A percentile compares a stretch with the other conserved stretches of the same genome.
phyloP scores from a whole-genome alignment of 139 green algal species.

The Astrephomene gubernaculifera region DNA sequence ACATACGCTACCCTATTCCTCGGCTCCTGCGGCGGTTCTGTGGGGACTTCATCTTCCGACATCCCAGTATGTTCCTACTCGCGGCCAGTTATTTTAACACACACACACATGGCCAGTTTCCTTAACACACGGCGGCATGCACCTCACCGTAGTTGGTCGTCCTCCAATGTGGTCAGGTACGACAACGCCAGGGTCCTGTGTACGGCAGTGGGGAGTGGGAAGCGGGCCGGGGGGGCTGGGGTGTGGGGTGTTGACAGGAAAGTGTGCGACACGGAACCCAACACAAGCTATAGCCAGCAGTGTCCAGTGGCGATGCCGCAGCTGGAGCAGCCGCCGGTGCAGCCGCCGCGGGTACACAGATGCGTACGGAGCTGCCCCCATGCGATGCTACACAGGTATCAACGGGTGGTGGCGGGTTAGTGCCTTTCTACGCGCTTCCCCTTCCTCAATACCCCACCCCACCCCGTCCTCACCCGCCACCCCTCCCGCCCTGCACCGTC shows the following conservation, averaged over 20 bases:
- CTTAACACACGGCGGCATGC: background rate
- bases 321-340: no score
- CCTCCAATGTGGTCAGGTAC: background rate
- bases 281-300: no score
- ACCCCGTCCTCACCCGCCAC: no score
- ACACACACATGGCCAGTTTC: background rate
- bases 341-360: no score
- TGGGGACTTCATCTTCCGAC: no score
- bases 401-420: background rate
- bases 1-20: background rate
- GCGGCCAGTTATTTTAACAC: no score
- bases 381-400: background rate
- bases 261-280: background rate
- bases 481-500: background rate
- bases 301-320: no score
- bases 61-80: no score
- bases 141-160: background rate
- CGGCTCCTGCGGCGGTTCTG: background rate
- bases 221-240: background rate
- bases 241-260: background rate
- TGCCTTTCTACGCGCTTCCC: background rate
- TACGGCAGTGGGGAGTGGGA: background rate
- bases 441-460: background rate
- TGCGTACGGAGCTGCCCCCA: no score
- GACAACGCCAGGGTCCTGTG: background rate